phyloP scores from a whole-genome alignment of 2,329 filamentous ascomycete genomes.

The Exophiala xenobiotica region DNA sequence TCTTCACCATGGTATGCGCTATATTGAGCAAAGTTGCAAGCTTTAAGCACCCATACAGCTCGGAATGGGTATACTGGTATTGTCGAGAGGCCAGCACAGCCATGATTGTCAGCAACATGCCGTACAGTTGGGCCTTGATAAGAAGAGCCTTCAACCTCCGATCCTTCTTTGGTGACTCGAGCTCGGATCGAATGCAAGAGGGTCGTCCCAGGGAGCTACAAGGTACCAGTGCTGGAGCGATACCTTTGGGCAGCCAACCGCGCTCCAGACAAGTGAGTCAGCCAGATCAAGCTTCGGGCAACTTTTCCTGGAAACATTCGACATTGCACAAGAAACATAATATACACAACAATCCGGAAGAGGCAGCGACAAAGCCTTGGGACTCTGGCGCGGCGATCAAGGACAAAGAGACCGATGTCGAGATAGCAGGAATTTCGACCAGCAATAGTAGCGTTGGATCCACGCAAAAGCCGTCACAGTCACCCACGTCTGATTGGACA shows the following conservation, averaged over 20 bases:
- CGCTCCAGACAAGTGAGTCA: conserved; percentile 16
- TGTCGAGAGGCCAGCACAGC: conserved; percentile 60
- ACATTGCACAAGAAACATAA: conserved; percentile 4
- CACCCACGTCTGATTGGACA: conserved; percentile 16
- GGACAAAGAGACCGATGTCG: conserved; percentile 17
- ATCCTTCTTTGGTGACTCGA: conserved; percentile 33
- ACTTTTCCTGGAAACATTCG: conserved; percentile 11
- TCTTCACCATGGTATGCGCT: conserved; percentile 58
- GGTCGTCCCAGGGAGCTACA: conserved; percentile 15
- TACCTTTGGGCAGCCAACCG: conserved; percentile 9
- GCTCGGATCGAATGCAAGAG: conserved; percentile 15
- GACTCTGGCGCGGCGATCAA: background rate
- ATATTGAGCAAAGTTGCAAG: conserved; percentile 63
- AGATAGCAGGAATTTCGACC: conserved; percentile 15
- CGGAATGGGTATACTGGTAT: conserved; percentile 61
- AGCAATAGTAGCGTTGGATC: conserved; percentile 21
- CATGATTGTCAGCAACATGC: conserved; percentile 61
- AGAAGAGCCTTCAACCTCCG: conserved; percentile 46
- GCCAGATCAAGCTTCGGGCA: conserved; percentile 3
- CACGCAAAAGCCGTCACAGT: conserved; percentile 6
- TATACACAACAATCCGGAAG: background rate
- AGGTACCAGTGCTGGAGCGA: conserved; percentile 17
- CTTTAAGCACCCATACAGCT: conserved; percentile 57
- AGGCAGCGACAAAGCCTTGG: conserved; percentile 2
- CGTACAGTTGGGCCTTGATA: conserved; percentile 59